A percentile compares a stretch with the other conserved stretches of the same genome.
Conservation (phyloP, 164 flowering plant species). For the Warburgia ugandensis region DNA sequence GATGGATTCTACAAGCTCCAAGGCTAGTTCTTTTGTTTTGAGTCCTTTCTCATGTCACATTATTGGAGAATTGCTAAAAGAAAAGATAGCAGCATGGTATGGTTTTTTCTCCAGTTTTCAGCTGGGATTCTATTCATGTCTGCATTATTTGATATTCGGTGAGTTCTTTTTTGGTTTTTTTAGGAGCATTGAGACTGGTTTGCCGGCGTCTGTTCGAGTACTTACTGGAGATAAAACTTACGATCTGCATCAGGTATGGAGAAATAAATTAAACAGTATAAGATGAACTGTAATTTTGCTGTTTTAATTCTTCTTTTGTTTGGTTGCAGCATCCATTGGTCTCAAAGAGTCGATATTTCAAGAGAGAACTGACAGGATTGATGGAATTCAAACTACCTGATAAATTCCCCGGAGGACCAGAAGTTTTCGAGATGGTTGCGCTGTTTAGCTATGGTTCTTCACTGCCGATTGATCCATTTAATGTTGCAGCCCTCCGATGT, state of each 20-base stretch:
- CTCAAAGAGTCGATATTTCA: conserved; percentile 74
- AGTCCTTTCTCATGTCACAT: conserved; percentile 75
- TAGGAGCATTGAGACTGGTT: conserved; percentile 90
- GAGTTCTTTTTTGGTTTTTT: conserved; percentile 1
- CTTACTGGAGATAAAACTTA: conserved; percentile 45
- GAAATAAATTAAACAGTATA: background rate
- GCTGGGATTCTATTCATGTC: background rate
- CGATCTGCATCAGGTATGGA: conserved; percentile 74
- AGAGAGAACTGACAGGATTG: conserved; percentile 37
- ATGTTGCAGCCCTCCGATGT: conserved; percentile 71
- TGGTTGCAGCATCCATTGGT: conserved; percentile 46
- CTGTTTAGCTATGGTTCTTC: conserved; percentile 73
- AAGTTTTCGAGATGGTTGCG: conserved; percentile 66
- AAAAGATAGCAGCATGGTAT: conserved; percentile 74
- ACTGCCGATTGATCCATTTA: conserved; percentile 64
- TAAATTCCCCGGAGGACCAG: conserved; percentile 85
- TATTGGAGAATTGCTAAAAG: conserved; percentile 58
- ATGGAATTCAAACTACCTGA: conserved; percentile 46
- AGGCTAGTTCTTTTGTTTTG: conserved; percentile 29
- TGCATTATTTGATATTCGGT: background rate
- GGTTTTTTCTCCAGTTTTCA: conserved; percentile 2
- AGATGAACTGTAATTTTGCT: background rate
- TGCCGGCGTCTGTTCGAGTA: conserved; percentile 61
- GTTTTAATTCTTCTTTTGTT: conserved; percentile 6
- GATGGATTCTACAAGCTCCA: conserved; percentile 53